phyloP scores from a whole-genome alignment of 108 stramenopile genomes.

The Nitzschia inconspicua region DNA sequence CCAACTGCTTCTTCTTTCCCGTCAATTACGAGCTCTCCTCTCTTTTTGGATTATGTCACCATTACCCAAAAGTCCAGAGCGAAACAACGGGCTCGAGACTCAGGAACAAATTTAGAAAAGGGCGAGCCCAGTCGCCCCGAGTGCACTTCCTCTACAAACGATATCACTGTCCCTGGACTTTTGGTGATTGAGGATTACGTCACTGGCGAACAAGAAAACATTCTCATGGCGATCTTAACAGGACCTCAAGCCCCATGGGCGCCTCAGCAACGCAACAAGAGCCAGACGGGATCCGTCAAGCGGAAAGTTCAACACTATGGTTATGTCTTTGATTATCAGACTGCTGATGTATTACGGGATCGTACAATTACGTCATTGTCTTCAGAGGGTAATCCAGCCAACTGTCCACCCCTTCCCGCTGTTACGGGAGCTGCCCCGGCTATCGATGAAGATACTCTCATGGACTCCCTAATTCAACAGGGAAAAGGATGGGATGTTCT shows the following conservation, averaged over 20 bases:
- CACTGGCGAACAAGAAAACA: constrained; percentile 55
- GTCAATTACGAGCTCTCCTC: constrained; percentile 36
- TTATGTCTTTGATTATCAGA: constrained; percentile 90
- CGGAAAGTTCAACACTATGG: constrained; percentile 88
- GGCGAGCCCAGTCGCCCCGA: constrained; percentile 67
- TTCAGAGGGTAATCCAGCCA: constrained; percentile 1
- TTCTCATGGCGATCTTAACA: constrained; percentile 63
- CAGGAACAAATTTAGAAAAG: constrained; percentile 7
- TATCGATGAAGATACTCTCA: constrained; percentile 9
- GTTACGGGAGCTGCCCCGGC: background rate
- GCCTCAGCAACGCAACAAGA: constrained; percentile 56
- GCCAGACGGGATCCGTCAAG: constrained; percentile 58
- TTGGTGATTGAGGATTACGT: constrained; percentile 56
- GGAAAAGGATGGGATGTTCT: constrained; percentile 72
- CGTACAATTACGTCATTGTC: background rate
- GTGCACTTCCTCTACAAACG: constrained; percentile 75
- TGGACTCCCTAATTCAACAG: constrained; percentile 38
- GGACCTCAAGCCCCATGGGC: constrained; percentile 90
- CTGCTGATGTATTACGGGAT: constrained; percentile 78
- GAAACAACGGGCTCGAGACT: constrained; percentile 22
- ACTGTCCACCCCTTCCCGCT: constrained; percentile 59
- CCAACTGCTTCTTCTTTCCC: constrained; percentile 5
- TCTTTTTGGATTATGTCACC: constrained; percentile 77
- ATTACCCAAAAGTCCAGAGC: constrained; percentile 41
- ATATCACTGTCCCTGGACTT: constrained; percentile 65